These are phyloP conservation scores for Sclerotinia nivalis DNA, from an alignment of 2,329 filamentous ascomycete species.

Conservation along the genomic window DNA sequence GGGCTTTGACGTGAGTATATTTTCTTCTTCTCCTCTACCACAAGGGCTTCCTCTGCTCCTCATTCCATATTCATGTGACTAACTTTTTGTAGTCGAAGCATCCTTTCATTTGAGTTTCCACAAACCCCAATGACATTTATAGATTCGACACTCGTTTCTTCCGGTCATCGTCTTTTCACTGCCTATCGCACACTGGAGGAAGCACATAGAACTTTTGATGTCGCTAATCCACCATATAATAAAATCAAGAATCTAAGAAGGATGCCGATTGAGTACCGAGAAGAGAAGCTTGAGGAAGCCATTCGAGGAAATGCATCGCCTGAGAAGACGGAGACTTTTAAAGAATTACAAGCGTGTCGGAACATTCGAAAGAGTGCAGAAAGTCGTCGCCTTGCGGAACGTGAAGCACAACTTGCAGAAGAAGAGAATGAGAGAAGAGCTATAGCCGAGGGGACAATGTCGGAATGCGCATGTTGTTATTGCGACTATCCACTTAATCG, in stretches of 20 bases:
- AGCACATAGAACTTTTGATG: conserved; percentile 42
- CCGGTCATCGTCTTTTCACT: conserved; percentile 39
- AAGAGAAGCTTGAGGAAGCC: conserved; percentile 20
- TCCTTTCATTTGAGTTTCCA: conserved; percentile 42
- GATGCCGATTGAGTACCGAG: conserved; percentile 26
- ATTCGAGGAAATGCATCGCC: background rate
- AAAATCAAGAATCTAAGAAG: conserved; percentile 39
- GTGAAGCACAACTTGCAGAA: conserved; percentile 45
- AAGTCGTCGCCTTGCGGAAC: conserved; percentile 44
- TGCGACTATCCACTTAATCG: conserved; percentile 64
- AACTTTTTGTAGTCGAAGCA: conserved; percentile 27
- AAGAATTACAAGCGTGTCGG: conserved; percentile 47
- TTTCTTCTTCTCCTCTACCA: background rate
- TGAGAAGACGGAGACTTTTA: conserved; percentile 32
- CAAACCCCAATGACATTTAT: conserved; percentile 44
- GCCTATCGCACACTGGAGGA: conserved; percentile 41
- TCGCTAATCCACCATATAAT: conserved; percentile 33
- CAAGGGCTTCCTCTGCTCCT: background rate
- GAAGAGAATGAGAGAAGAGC: conserved; percentile 47
- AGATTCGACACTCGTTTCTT: conserved; percentile 39
- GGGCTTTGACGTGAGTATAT: conserved; percentile 24
- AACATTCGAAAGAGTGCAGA: conserved; percentile 38
- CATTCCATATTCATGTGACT: conserved; percentile 30
- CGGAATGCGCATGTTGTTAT: conserved; percentile 76
- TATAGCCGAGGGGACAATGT: conserved; percentile 52